Conservation (phyloP, 768 basidiomycete genomes). For the Suillus spraguei region DNA sequence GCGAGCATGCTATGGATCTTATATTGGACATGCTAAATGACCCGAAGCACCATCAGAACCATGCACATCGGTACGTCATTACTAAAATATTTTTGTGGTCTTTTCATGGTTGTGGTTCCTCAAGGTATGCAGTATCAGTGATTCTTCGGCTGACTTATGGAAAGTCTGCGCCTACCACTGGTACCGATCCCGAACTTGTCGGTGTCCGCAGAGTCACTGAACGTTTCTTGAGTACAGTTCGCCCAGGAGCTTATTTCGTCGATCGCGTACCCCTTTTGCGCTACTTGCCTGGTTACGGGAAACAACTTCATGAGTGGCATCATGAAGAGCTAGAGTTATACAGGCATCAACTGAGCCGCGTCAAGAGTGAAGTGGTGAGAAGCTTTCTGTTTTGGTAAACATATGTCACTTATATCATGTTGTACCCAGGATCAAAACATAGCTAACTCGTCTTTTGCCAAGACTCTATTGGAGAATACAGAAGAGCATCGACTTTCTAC, state of each 20-base stretch:
- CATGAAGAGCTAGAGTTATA: not conserved
- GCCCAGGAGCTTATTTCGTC: not conserved
- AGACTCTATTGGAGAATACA: not conserved
- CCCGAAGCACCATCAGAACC: not conserved
- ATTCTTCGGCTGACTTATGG: not conserved
- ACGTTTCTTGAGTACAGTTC: not conserved
- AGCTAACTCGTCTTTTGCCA: not conserved
- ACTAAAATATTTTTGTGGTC: not conserved
- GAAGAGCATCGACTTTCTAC: not conserved
- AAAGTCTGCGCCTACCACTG: not conserved
- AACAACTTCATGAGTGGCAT: not conserved
- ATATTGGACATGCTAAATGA: not conserved
- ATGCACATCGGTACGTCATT: not conserved
- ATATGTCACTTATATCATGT: not conserved
- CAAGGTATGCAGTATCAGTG: slow-evolving; percentile 1
- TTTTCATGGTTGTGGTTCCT: not conserved
- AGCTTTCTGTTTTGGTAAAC: not conserved
- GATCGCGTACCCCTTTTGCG: not conserved
- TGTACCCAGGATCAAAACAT: not conserved
- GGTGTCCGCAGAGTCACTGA: not conserved
- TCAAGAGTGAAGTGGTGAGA: not conserved
- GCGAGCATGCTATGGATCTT: not conserved
- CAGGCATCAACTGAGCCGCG: not conserved
- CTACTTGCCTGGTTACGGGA: slow-evolving; percentile 2
- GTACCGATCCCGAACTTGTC: not conserved